Base-by-base conservation (phyloP, 306 rosid genomes). In the Malus orientalis region DNA sequence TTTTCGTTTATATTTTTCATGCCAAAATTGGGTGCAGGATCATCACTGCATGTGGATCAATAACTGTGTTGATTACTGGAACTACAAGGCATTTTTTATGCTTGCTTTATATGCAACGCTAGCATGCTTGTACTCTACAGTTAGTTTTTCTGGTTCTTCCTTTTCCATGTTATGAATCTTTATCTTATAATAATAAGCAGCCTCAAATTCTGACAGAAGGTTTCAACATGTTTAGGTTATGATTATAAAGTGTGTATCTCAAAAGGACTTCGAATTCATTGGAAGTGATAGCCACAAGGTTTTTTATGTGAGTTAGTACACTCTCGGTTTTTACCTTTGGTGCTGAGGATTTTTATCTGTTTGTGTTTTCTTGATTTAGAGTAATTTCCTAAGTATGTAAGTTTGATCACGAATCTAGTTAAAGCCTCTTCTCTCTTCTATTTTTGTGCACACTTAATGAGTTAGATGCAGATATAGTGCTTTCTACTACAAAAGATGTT, bases 1-100 rank as follows among this genome's bases (percentile, higher is more conserved):
- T 16, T 47, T 15, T 18, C 8, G 10, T 44, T 70, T 58, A 60
- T 64, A 49, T 70, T 78, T 75, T 47, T 61, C 54, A 36, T 27
- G 20, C 73, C 44, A 59, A 83, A 77, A 86, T 76, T 82, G 79
- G 45, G 44, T 82, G 86, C 87, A 93, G 98, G 98, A 93, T 81
- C 98, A 93, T 87, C 98, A 93, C 75, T 91, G 98, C 82, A 38
- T 80, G 74, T 91, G 97, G 98, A 77, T 91, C 78, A 93, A 91
- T 85, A 93, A 93, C 78, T 93, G 98, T 74, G 89, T 93, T 76
- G 97, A 96, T 83, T 90, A 90, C 82, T 83, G 94, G 93, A 93
- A 93, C 87, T 91, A 93, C 66, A 93, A 93, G 84, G 89, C 94
- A 25, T 93, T 91, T 71, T 85, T 91, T 44, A 67, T 81, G 36